A percentile compares a stretch with the other conserved stretches of the same genome.
Conservation (phyloP, 139 green algal species). For the Ettlia oleoabundans region DNA sequence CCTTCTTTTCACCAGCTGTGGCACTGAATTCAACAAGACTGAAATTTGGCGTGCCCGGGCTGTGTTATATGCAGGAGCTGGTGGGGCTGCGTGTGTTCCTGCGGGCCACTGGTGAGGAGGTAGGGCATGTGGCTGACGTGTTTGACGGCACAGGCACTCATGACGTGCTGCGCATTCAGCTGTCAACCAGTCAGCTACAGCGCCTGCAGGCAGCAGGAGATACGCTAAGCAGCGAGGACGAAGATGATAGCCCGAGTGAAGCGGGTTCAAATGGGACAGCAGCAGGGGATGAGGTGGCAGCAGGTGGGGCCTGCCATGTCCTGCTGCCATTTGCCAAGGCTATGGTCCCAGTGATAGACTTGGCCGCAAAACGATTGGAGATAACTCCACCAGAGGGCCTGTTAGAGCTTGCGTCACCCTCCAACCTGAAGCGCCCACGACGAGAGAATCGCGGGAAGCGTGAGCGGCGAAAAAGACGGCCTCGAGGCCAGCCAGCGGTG, state of each 20-base stretch:
- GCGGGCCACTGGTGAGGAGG: conserved; percentile 22
- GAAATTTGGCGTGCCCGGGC: too few relatives aligned
- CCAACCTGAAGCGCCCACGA: conserved; percentile 1
- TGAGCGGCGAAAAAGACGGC: conserved; percentile 7
- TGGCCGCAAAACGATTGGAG: conserved; percentile 27
- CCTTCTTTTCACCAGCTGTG: too few relatives aligned
- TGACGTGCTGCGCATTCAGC: conserved; percentile 52
- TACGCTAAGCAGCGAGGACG: neutral
- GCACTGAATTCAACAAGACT: too few relatives aligned
- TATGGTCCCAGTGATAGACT: conserved; percentile 52
- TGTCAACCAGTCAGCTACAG: conserved; percentile 17
- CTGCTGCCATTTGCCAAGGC: conserved; percentile 60
- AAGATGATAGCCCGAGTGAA: too few relatives aligned
- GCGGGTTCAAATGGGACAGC: too few relatives aligned
- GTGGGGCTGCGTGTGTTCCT: conserved; percentile 45
- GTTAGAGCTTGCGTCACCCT: conserved; percentile 43
- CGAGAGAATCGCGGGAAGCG: conserved; percentile 24
- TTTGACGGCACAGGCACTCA: conserved; percentile 60
- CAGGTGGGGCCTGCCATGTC: conserved; percentile 12
- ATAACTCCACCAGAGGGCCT: conserved; percentile 49
- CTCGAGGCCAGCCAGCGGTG: neutral
- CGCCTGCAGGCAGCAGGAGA: neutral
- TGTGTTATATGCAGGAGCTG: conserved; percentile 43
- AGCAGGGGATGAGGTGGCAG: neutral
- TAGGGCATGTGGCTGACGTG: conserved; percentile 50